Percentiles rank a stretch among this genome's conserved stretches.
These are phyloP conservation scores for Heritiera littoralis DNA, from an alignment of 345 rosid species.

Conservation along the genomic window DNA sequence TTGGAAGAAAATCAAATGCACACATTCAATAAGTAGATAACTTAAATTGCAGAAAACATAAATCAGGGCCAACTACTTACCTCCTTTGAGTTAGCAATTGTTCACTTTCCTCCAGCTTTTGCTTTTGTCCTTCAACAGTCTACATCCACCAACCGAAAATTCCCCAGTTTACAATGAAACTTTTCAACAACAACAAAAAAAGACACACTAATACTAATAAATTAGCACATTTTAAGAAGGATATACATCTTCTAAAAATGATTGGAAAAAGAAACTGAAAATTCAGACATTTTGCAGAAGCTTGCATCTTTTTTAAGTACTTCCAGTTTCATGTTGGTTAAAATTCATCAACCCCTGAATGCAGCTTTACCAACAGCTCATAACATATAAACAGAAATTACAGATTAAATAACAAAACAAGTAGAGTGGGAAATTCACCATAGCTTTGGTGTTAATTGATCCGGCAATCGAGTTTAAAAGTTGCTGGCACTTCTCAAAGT, in stretches of 20 bases:
- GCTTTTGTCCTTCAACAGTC: slow-evolving; percentile 78
- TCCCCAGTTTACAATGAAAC: background rate
- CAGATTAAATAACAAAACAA: background rate
- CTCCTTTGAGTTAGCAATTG: slow-evolving; percentile 55
- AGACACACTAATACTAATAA: background rate
- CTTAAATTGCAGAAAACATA: background rate
- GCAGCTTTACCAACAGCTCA: background rate
- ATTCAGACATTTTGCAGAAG: background rate
- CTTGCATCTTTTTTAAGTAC: background rate
- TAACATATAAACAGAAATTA: slow-evolving; percentile 1
- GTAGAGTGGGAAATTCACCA: slow-evolving; percentile 42
- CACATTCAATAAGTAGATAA: background rate
- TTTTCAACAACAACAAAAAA: background rate
- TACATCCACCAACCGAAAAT: slow-evolving; percentile 28
- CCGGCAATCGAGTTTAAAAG: slow-evolving; percentile 77
- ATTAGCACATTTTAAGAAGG: background rate
- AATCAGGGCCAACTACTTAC: background rate
- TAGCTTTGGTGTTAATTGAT: slow-evolving; percentile 59
- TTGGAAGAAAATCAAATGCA: slow-evolving; percentile 8
- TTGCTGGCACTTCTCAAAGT: slow-evolving; percentile 92
- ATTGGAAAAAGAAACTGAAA: background rate
- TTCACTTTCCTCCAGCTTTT: slow-evolving; percentile 63
- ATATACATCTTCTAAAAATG: background rate
- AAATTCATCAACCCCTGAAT: background rate
- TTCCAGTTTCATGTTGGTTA: background rate